Percentiles rank a stretch among this genome's conserved stretches.
Evolutionary conservation across 1,284 basidiomycete species (phyloP).

Genomic region (Naganishia albida): DNA sequence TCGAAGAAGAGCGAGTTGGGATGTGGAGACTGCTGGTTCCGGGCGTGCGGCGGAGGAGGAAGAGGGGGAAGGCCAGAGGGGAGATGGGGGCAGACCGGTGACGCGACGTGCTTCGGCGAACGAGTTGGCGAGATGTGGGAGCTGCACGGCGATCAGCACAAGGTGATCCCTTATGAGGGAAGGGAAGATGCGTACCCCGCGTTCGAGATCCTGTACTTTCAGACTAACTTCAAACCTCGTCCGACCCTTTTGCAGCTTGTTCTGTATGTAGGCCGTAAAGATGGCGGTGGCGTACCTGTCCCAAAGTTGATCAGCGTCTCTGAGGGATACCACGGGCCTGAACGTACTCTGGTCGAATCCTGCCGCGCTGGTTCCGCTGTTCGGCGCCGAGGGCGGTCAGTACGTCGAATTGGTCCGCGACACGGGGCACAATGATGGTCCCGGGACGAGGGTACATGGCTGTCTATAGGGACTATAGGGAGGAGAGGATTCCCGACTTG

Average conservation of each 20-base stretch:
- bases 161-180: background rate
- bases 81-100: slow-evolving; percentile 31
- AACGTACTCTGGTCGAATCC: slow-evolving; percentile 24
- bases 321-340: background rate
- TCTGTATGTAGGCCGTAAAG: slow-evolving; percentile 26
- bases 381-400: slow-evolving; percentile 22
- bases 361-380: slow-evolving; percentile 24
- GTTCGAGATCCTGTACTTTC: slow-evolving; percentile 33
- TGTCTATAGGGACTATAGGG: background rate
- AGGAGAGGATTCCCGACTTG: background rate
- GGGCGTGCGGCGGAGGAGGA: background rate
- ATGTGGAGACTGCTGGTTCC: background rate
- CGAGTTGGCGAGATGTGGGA: slow-evolving; percentile 31
- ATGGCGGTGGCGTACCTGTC: slow-evolving; percentile 31
- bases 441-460: slow-evolving; percentile 12
- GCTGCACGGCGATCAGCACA: background rate
- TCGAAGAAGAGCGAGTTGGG: slow-evolving; percentile 17
- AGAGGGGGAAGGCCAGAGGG: slow-evolving; percentile 20
- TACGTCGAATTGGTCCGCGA: slow-evolving; percentile 27
- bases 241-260: slow-evolving; percentile 30
- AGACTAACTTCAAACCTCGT: slow-evolving; percentile 18
- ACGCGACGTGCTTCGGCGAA: slow-evolving; percentile 29
- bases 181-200: slow-evolving; percentile 21
- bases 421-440: slow-evolving; percentile 15
- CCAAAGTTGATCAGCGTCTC: background rate